Evolutionary conservation across 352 stramenopile genomes (phyloP), one percentile per base, ranked within the genome.

Genomic region (Lagenidium giganteum): DNA sequence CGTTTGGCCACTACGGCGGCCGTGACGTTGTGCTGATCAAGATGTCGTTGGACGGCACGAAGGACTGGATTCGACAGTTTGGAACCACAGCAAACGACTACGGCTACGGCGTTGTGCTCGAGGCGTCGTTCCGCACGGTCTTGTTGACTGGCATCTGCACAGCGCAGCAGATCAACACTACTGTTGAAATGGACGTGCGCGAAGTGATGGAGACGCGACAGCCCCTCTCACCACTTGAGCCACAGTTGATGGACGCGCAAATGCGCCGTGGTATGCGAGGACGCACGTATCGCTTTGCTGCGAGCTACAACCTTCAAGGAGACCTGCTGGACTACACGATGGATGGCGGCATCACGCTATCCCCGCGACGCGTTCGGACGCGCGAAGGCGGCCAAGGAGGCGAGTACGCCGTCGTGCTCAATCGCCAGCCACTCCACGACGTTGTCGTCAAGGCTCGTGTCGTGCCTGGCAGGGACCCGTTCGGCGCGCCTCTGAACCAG

Each of bases 61-160:
- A 88, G 30, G 27, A 82, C 4, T 91, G 78, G 78, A 51, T 56
- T n/a, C 56, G 79, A 35, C 78, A 90, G 61, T 88, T 91, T 29
- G 79, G 79, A 3, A 78, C 66, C 9, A 82, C 73, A 0, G 67
- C 55, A 3, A 73, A 85, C 27, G 79, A 88, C 36, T 72, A 78
- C 38, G 63, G 50, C 0, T 81, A 86, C 32, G 78, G 79, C 1
- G 66, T 85, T 0, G 20, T 41, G 28, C 37, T 71, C 1, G 75
- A 87, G 28, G 52, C 52, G 1, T 61, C 32, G 3, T 83, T 85
- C 27, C 43, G 70, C 17, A 70, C 62, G n/a, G 34, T 87, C 12
- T 46, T 87, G 23, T 54, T 87, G 4, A 78, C 75, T 0, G 75
- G 75, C 8, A 57, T 59, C 0, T 71, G 70, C 13, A 33, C 56